phyloP scores from a whole-genome alignment of 2,329 filamentous ascomycete genomes.

The Karstenula rhodostoma region DNA sequence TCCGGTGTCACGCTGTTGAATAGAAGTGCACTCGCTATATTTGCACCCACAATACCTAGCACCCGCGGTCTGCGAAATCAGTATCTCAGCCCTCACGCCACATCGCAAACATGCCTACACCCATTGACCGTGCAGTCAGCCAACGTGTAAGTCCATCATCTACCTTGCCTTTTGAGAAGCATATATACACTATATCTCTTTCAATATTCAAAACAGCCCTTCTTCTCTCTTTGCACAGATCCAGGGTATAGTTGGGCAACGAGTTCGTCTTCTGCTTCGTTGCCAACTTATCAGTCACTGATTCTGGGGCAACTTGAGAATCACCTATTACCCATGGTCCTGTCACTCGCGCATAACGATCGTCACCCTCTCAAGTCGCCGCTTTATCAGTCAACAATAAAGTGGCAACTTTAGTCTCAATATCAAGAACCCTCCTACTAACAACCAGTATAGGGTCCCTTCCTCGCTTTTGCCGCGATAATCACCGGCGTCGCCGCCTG shows the following conservation, averaged over 20 bases:
- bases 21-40: neutral
- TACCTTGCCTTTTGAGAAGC: neutral
- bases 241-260: too few species aligned
- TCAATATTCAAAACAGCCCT: too few species aligned
- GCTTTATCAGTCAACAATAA: slow-evolving; percentile 18
- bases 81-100: neutral
- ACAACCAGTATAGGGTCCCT: slow-evolving; percentile 37
- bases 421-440: neutral
- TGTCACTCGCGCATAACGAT: neutral
- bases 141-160: slow-evolving; percentile 48
- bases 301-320: neutral
- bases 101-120: slow-evolving; percentile 55
- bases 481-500: slow-evolving; percentile 83
- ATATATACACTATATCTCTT: neutral
- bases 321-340: neutral
- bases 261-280: neutral
- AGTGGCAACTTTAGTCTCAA: slow-evolving; percentile 14
- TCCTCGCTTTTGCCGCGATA: slow-evolving; percentile 73
- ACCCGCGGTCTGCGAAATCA: neutral
- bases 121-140: slow-evolving; percentile 57
- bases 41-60: too few species aligned
- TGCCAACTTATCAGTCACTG: neutral
- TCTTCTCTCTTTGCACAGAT: too few species aligned
- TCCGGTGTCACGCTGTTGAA: neutral
- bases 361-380: slow-evolving; percentile 15